A percentile compares a stretch with the other conserved stretches of the same genome.
Conservation (phyloP, 345 rosid genomes). For the Gossypium mustelinum region DNA sequence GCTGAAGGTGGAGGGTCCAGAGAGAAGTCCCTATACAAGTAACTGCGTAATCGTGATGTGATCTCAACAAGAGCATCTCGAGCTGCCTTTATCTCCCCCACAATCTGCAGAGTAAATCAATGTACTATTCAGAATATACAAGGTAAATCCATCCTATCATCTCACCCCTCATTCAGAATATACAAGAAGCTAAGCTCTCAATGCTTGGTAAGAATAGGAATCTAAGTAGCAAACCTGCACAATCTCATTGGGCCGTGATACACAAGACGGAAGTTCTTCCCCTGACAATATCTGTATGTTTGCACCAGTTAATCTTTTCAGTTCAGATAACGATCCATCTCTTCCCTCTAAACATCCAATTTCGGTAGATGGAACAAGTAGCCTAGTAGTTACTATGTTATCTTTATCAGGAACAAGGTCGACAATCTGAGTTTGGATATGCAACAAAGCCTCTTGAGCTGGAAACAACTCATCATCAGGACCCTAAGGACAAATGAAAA, state of each 20-base stretch:
- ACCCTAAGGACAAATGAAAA: constrained; percentile 44
- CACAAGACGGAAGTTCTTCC: constrained; percentile 59
- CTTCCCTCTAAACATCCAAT: constrained; percentile 81
- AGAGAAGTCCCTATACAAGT: constrained; percentile 58
- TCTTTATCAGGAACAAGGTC: constrained; percentile 78
- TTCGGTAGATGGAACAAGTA: constrained; percentile 71
- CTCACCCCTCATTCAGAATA: constrained; percentile 12
- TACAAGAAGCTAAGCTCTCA: constrained; percentile 9
- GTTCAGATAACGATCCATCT: constrained; percentile 72
- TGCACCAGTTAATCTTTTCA: constrained; percentile 73
- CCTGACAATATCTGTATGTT: constrained; percentile 62
- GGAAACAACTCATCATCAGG: constrained; percentile 96
- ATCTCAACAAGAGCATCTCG: constrained; percentile 92
- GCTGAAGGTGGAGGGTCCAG: constrained; percentile 54
- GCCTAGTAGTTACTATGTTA: constrained; percentile 59
- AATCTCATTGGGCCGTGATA: constrained; percentile 59
- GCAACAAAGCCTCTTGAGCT: constrained; percentile 97
- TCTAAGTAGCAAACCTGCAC: constrained; percentile 58
- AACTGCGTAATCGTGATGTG: constrained; percentile 69
- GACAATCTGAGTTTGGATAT: constrained; percentile 80
- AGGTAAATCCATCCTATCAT: constrained; percentile 6
- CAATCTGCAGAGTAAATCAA: constrained; percentile 51
- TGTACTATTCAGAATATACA: constrained; percentile 19
- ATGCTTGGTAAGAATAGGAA: constrained; percentile 9
- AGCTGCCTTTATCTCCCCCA: constrained; percentile 87